Evolutionary conservation across 352 stramenopile genomes (phyloP).

Genomic region (Pythium rhizo-oryzae): DNA sequence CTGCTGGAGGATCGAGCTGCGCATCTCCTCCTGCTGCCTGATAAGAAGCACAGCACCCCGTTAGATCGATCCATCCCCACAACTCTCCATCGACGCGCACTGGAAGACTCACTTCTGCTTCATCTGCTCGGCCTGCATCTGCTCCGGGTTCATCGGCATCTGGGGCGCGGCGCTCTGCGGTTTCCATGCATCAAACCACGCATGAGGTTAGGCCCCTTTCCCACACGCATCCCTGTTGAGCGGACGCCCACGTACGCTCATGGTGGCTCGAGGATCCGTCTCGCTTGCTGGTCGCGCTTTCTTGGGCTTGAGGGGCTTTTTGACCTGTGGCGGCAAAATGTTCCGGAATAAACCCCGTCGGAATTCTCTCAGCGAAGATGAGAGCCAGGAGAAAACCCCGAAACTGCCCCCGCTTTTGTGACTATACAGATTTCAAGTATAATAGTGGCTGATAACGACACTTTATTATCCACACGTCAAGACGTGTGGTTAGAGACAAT

Average conservation of each 20-base stretch:
- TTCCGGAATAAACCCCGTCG: too few species aligned
- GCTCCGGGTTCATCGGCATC: constrained; percentile 73
- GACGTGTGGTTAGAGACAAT: too few species aligned
- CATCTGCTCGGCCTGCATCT: constrained; percentile 85
- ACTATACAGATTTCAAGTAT: too few species aligned
- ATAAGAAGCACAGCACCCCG: neutral
- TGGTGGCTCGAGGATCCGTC: constrained; percentile 9
- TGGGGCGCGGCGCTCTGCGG: constrained; percentile 14
- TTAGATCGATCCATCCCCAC: neutral
- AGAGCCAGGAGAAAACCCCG: too few species aligned
- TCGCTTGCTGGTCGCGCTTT: neutral
- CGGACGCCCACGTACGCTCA: constrained; percentile 30
- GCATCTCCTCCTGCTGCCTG: constrained; percentile 84
- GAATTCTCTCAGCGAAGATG: too few species aligned
- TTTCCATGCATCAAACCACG: neutral
- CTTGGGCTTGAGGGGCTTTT: neutral
- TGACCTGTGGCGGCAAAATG: constrained; percentile 1
- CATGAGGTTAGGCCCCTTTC: neutral
- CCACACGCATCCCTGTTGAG: neutral
- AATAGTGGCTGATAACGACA: too few species aligned
- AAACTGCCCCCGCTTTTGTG: too few species aligned
- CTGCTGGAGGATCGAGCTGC: constrained; percentile 71
- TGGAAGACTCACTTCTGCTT: constrained; percentile 68
- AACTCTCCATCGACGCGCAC: neutral
- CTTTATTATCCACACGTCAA: too few species aligned